A percentile compares a stretch with the other conserved stretches of the same genome.
Conservation (phyloP, 306 rosid genomes). For the Quercus alba region DNA sequence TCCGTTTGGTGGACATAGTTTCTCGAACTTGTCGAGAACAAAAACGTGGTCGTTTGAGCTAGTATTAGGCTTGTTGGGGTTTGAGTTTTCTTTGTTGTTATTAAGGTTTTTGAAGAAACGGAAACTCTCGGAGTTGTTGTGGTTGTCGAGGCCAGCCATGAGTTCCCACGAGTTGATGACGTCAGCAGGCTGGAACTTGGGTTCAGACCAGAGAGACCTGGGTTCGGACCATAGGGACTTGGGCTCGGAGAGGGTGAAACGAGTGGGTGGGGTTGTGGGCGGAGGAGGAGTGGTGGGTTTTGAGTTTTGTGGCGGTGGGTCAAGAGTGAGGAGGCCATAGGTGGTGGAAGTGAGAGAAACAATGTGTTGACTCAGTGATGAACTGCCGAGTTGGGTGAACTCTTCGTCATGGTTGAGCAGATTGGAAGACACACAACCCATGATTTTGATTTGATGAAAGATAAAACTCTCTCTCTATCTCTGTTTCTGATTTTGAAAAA, state of each 20-base stretch:
- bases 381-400: constrained; percentile 59
- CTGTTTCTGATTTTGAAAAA: not conserved
- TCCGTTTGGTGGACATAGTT: constrained; percentile 64
- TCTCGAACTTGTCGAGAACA: constrained; percentile 39
- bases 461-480: too few species aligned
- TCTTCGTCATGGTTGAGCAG: constrained; percentile 69
- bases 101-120: not conserved
- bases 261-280: constrained; percentile 43
- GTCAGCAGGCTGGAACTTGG: constrained; percentile 42
- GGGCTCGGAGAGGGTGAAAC: constrained; percentile 43
- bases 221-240: constrained; percentile 38
- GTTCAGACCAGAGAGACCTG: constrained; percentile 31
- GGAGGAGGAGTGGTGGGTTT: not conserved
- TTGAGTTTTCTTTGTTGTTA: constrained; percentile 63
- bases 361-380: constrained; percentile 81
- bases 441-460: not conserved
- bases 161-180: constrained; percentile 96
- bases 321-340: constrained; percentile 85
- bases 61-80: constrained; percentile 34
- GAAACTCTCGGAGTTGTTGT: constrained; percentile 31
- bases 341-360: constrained; percentile 95
- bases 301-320: constrained; percentile 42
- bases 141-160: constrained; percentile 81
- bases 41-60: not conserved
- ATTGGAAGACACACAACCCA: constrained; percentile 93